Percentiles rank a stretch among this genome's conserved stretches.
phyloP scores from a whole-genome alignment of 805 yeast species.

The Cyberlindnera amylophila region DNA sequence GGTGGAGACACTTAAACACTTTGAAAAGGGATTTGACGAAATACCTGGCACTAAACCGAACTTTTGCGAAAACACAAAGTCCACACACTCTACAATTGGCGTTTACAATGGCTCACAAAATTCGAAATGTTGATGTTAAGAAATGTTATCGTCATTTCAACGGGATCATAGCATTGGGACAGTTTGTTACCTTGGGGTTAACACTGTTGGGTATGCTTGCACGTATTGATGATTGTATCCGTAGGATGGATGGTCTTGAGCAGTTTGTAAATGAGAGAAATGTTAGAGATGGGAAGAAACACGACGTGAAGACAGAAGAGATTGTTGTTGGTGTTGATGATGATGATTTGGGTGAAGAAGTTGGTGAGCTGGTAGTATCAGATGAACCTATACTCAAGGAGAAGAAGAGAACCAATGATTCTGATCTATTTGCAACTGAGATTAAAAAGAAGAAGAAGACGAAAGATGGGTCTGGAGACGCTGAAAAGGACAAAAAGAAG shows the following conservation, averaged over 20 bases:
- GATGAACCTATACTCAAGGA: background rate
- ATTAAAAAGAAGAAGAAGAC: conserved; percentile 4
- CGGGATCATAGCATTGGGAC: conserved; percentile 68
- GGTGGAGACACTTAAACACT: conserved; percentile 74
- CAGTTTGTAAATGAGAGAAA: conserved; percentile 2
- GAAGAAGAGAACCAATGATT: conserved; percentile 2
- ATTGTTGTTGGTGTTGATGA: background rate
- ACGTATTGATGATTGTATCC: conserved; percentile 33
- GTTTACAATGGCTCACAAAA: conserved; percentile 24
- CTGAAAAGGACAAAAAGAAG: conserved; percentile 4
- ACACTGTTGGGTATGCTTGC: conserved; percentile 57
- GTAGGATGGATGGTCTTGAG: conserved; percentile 13
- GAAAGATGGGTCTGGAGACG: conserved; percentile 8
- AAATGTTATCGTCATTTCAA: conserved; percentile 59
- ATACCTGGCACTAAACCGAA: conserved; percentile 30
- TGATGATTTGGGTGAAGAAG: conserved; percentile 28
- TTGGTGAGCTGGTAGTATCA: conserved; percentile 24
- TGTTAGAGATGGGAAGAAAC: background rate
- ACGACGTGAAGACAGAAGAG: background rate
- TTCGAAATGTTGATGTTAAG: conserved; percentile 37
- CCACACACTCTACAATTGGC: background rate
- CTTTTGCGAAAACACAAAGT: conserved; percentile 13
- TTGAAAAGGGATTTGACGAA: conserved; percentile 53
- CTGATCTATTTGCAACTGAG: background rate
- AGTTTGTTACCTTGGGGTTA: conserved; percentile 71